These are phyloP conservation scores for Daldinia concentrica DNA, from an alignment of 495 filamentous ascomycete genomes.

Conservation along the genomic window DNA sequence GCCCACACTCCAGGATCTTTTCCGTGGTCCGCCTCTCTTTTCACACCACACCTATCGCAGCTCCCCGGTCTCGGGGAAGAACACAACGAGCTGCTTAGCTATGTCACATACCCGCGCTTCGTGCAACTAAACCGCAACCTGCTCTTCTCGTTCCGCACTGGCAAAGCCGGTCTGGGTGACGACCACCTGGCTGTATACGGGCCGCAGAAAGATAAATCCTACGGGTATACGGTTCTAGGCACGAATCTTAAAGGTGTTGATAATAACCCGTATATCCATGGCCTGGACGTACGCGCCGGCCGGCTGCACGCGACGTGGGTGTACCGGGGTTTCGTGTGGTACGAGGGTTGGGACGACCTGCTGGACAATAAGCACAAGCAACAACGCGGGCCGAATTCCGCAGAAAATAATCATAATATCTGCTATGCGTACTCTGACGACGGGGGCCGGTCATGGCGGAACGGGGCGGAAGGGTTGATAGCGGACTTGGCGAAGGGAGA, in stretches of 20 bases:
- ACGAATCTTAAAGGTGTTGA: conserved; percentile 54
- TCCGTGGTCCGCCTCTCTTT: conserved; percentile 51
- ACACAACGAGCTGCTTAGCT: conserved; percentile 46
- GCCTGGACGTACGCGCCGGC: conserved; percentile 46
- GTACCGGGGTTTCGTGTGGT: conserved; percentile 56
- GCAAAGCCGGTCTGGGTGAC: conserved; percentile 60
- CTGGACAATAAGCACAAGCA: conserved; percentile 54
- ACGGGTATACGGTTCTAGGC: conserved; percentile 48
- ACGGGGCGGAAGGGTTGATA: conserved; percentile 44
- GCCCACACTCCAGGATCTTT: conserved; percentile 49
- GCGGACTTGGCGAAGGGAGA: conserved; percentile 48
- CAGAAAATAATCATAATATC: conserved; percentile 58
- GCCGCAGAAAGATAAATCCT: background rate
- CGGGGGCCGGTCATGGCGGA: conserved; percentile 53
- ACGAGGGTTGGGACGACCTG: conserved; percentile 56
- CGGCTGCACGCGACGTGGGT: conserved; percentile 58
- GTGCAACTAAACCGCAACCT: conserved; percentile 44
- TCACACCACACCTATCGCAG: conserved; percentile 49
- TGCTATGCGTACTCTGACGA: conserved; percentile 58
- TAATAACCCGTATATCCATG: conserved; percentile 62
- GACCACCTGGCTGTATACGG: conserved; percentile 56
- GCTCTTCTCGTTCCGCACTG: conserved; percentile 58
- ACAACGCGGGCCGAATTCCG: conserved; percentile 55
- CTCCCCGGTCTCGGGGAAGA: conserved; percentile 52
- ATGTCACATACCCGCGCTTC: conserved; percentile 62